Percentiles rank a stretch among this genome's conserved stretches.
Conservation (phyloP, 306 rosid genomes). For the Acacia acuminata region DNA sequence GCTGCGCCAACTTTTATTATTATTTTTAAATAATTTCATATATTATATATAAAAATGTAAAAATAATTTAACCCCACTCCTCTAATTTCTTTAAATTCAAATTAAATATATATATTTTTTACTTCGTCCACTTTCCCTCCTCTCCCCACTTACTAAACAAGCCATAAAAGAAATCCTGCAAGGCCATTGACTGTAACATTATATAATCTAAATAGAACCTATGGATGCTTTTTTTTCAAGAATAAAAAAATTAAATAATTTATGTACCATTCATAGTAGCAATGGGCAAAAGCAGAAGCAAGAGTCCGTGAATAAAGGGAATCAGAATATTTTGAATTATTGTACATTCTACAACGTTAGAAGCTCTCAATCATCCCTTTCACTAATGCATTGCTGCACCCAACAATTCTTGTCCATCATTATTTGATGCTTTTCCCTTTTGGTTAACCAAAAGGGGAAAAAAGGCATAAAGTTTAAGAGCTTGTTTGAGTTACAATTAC, state of each 20-base stretch:
- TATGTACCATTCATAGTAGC: not conserved
- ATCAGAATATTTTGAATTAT: constrained; percentile 26
- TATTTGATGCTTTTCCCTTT: constrained; percentile 14
- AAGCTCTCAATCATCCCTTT: constrained; percentile 27
- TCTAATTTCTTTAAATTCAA: too few species aligned
- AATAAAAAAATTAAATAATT: not conserved
- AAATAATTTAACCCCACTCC: too few species aligned
- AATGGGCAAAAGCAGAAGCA: constrained; percentile 9
- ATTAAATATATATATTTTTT: too few species aligned
- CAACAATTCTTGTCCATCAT: not conserved
- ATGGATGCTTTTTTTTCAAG: not conserved
- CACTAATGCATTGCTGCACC: not conserved
- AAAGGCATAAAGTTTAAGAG: not conserved
- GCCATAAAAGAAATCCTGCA: too few species aligned
- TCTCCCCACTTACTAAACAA: too few species aligned
- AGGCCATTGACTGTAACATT: too few species aligned
- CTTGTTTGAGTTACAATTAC: too few species aligned
- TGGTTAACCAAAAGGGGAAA: not conserved
- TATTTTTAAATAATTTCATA: too few species aligned
- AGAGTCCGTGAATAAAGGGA: constrained; percentile 21
- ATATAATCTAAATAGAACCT: not conserved
- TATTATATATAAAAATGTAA: too few species aligned
- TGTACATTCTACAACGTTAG: constrained; percentile 29
- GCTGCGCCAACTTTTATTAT: too few species aligned
- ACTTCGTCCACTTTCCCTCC: too few species aligned